Base-by-base conservation (phyloP, 352 stramenopile genomes). In the Pythium dissimile region DNA sequence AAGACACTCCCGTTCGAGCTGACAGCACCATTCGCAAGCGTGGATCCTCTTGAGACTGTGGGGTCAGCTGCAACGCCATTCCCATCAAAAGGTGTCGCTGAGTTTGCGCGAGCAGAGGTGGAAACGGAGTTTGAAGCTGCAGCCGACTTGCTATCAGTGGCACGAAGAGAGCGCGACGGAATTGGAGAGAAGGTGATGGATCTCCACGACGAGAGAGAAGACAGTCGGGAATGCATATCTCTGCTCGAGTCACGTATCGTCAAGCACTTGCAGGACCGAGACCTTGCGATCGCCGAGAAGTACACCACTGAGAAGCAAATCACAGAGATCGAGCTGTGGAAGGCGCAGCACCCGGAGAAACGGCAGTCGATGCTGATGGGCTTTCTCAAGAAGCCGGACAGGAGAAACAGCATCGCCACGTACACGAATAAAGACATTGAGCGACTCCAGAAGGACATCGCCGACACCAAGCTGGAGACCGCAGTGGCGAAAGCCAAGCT, bases 271-370 rank as follows among this genome's bases (percentile, higher is more conserved):
- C 76, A 88, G 45, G 77, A 90, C 46, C 76, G 80, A 21, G 80
- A 88, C 48, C 54, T 87, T 32, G 77, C 76, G 26, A 90, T 90
- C 26, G 76, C 76, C 5, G 76, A 90, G 44, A 83, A 74, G 24
- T 90, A 88, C 55, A 87, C 77, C 8, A 86, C 72, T 1, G 68
- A 88, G 49, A 75, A 84, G 55, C 69, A 87, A 50, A 87, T 88
- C 43, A 64, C 68, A 34, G 77, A 90, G 21, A 67, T 76, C 9
- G 77, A 87, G 47, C 62, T 62, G 16, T 87, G 80, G 54, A 87
- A 86, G 31, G 38, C 62, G 26, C 65, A 65, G 50, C 41, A 70
- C 5, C 62, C 66, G 41, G 51, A 60, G 18, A 62, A 51, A 20
- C 51, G 49, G 27, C 66, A 66, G 15, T 61, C 57, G n/a, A 55